Evolutionary conservation across 768 basidiomycete species (phyloP), one percentile per base, ranked within the genome.

Genomic region (Suillus plorans): DNA sequence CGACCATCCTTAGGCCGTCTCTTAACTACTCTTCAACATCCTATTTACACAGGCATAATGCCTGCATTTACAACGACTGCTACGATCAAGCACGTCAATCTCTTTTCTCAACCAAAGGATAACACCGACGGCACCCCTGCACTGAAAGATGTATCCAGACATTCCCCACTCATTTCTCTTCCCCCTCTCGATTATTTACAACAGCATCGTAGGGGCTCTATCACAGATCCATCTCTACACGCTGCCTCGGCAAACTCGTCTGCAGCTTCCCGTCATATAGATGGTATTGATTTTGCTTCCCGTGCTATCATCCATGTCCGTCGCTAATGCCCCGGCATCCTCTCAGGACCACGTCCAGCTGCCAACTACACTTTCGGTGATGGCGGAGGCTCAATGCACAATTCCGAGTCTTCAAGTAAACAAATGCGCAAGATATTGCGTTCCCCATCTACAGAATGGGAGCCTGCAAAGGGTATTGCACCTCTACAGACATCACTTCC

Each of bases 181-280:
- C 87, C 89, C 3, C 91, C 91, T 10, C 86, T 93, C 70, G 89
- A 92, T 73, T 88, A 84, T 73, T 83, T 92, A 31, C 91, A 92
- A 74, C 91, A 84, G 62, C 92, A 92, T 72, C 85, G 91, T n/a
- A 80, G 91, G 64, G 90, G 90, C 65, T 93, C 92, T 2, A 89
- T 92, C 72, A 91, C 91, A 9, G 92, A 94, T 80, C 91, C 91
- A 4, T 88, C 89, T 49, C 82, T 92, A 59, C 90, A 91, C 77
- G 87, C 88, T 65, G 80, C 85, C 34, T 76, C 81, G 5, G 74
- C 77, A 0, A 64, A 64, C 31, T 58, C 69, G 66, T 64, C 73
- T 58, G 60, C 64, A 42, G 52, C 66, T 63, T 63, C 60, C 49
- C 67, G 66, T 66, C 66, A 70, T 28, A 56, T 66, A 58, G 72